These are phyloP conservation scores for Luvunga scandens DNA, from an alignment of 345 rosid species.

Conservation along the genomic window DNA sequence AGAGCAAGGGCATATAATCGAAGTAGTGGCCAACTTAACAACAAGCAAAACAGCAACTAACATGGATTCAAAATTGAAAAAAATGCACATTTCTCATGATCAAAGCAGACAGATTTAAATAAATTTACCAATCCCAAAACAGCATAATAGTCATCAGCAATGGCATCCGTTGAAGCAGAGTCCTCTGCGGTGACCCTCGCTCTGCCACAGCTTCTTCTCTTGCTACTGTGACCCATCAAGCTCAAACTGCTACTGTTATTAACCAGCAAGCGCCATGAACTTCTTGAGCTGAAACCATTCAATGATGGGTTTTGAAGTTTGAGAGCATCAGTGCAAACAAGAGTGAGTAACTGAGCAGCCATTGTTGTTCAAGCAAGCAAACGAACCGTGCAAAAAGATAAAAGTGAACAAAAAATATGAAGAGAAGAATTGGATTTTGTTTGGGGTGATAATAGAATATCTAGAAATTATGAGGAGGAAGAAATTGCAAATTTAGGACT, in stretches of 20 bases:
- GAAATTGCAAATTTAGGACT: constrained; percentile 36
- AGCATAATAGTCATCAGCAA: constrained; percentile 81
- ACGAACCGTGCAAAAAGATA: not conserved
- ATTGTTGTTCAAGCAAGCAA: constrained; percentile 25
- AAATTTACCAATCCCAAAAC: constrained; percentile 80
- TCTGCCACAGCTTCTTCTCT: constrained; percentile 34
- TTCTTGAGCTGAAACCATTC: constrained; percentile 20
- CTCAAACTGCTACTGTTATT: constrained; percentile 30
- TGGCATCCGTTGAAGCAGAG: constrained; percentile 39
- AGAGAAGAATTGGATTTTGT: not conserved
- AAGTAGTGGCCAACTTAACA: not conserved
- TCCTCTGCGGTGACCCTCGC: constrained; percentile 55
- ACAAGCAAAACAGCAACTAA: not conserved
- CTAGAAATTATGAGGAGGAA: constrained; percentile 32
- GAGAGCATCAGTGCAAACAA: constrained; percentile 68
- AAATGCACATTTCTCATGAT: not conserved
- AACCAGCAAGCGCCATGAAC: constrained; percentile 37
- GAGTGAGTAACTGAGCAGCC: constrained; percentile 84
- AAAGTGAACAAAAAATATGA: not conserved
- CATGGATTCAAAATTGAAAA: not conserved
- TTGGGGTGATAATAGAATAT: constrained; percentile 8
- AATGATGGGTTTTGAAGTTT: constrained; percentile 51
- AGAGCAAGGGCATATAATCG: not conserved
- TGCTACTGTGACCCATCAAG: constrained; percentile 26
- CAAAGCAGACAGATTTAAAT: not conserved